Evolutionary conservation across 1,284 basidiomycete species (phyloP).

Genomic region (Malassezia yamatoensis): DNA sequence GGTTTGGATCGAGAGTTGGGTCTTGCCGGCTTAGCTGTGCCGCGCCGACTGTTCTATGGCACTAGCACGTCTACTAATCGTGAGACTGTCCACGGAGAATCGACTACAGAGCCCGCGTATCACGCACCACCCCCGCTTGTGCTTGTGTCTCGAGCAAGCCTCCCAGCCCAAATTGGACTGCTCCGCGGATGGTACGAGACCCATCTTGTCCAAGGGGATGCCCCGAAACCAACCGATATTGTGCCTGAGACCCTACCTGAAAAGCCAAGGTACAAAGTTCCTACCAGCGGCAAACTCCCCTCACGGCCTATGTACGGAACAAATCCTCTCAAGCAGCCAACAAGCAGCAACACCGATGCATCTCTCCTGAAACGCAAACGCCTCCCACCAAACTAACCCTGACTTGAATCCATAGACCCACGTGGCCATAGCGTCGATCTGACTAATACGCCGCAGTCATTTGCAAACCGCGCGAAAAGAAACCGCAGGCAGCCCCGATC

Average conservation of each 20-base stretch:
- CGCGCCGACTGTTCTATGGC: slow-evolving; percentile 66
- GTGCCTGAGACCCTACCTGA: slow-evolving; percentile 38
- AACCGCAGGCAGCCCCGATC: background rate
- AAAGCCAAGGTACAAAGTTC: slow-evolving; percentile 38
- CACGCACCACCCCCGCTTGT: slow-evolving; percentile 71
- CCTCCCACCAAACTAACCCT: background rate
- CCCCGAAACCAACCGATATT: background rate
- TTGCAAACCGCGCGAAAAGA: background rate
- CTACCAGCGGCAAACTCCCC: slow-evolving; percentile 43
- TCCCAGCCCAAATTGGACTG: slow-evolving; percentile 72
- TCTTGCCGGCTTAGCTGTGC: slow-evolving; percentile 66
- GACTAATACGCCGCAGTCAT: slow-evolving; percentile 1
- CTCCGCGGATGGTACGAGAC: slow-evolving; percentile 60
- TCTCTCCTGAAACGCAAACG: slow-evolving; percentile 10
- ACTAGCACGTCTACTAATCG: slow-evolving; percentile 46
- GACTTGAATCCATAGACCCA: background rate
- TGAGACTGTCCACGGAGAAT: background rate
- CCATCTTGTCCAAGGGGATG: slow-evolving; percentile 15
- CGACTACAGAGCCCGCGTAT: slow-evolving; percentile 50
- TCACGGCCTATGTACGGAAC: slow-evolving; percentile 21
- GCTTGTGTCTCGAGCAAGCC: slow-evolving; percentile 57
- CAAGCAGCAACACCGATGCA: background rate
- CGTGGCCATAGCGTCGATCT: slow-evolving; percentile 6
- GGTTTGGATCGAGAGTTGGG: slow-evolving; percentile 81
- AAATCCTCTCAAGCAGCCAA: slow-evolving; percentile 29